Base-by-base conservation (phyloP, 768 basidiomycete species). In the Kwoniella dejecticola region DNA sequence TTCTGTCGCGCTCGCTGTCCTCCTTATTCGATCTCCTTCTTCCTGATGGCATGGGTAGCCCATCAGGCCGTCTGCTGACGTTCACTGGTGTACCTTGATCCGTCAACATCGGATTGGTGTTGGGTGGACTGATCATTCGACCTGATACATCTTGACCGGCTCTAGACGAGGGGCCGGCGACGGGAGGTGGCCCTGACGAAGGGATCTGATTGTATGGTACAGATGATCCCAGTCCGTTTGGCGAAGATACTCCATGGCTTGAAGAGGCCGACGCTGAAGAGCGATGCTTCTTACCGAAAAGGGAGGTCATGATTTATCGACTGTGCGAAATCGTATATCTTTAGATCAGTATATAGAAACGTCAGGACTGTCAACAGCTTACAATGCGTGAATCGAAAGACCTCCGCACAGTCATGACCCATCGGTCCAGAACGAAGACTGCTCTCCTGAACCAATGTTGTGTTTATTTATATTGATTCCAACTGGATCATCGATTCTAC, bases 51-150 rank as follows among this genome's bases (percentile, higher is more conserved):
- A 45, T 48, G 46, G 60, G 83, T 83, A 72, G 82, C 84, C 58
- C 68, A 78, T 47, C 83, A 84, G 38, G 83, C 59, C 46, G 29
- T 80, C 46, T 69, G 70, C 64, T 81, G 75, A 33, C 81, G 81
- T 27, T 57, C 72, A 66, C 87, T 81, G 69, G 85, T 87, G 78
- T 90, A 86, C 73, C 87, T 29, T 63, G 60, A 49, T 55, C 62
- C 31, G 52, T 62, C 19, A 71, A 52, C 42, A 44, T 53, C 11
- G 53, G 63, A 52, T 68, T 68, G 4, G 66, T 68, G 42, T 62
- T 68, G 10, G 70, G 70, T 24, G 70, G 57, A 15, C 56, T 63
- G 52, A 71, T 68, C 63, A 62, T 47, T 26, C 64, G 56, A 19
- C 61, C 56, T n/a, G 58, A 29, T 13, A 58, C 23, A 46, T 63